Base-by-base conservation (phyloP, 2,329 filamentous ascomycete species). In the Penicillium psychrosexuale region DNA sequence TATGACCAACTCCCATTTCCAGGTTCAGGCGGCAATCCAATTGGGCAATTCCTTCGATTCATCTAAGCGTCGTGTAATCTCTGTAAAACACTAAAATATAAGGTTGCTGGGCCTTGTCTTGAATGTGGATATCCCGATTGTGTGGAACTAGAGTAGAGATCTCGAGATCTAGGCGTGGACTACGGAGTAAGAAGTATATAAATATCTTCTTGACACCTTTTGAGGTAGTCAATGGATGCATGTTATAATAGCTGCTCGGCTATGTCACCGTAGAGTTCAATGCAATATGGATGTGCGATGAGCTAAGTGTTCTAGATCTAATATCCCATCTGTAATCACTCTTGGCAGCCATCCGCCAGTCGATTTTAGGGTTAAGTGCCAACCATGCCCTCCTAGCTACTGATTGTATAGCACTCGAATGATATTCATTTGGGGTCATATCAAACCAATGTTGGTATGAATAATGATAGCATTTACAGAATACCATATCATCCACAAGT, bases 1-100 rank as follows among this genome's bases (percentile, higher is more conserved):
- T 70, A 71, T 65, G 66, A 69, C 63, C 61, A 69, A 66, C 59
- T 65, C 63, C 66, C 58, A 68, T 67, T 66, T 67, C 62, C 59
- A 70, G 65, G 64, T 68, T 69, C 63, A 64, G 62, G 62, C 60
- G 65, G 66, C 63, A 67, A 65, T 69, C 62, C 58, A 64, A 64
- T 64, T 61, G 60, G 66, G 61, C 61, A 63, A 61, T 61, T 53
- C 58, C 54, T 47, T 59, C 53, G 39, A 46, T 47, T 47, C 45
- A 51, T 56, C 47, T 47, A 45, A 7, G 8, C 31, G 31, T 31
- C 31, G 6, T 40, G 24, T 49, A 43, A 34, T 34, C 44, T 43
- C 3, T 39, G 38, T 42, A 42, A 39, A 19, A 12, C 37, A 15
- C 43, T 47, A 55, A 42, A 42, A 48, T 51, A 53, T 46, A 59